phyloP scores from a whole-genome alignment of 208 protist species.

The Porcisia hertigi region DNA sequence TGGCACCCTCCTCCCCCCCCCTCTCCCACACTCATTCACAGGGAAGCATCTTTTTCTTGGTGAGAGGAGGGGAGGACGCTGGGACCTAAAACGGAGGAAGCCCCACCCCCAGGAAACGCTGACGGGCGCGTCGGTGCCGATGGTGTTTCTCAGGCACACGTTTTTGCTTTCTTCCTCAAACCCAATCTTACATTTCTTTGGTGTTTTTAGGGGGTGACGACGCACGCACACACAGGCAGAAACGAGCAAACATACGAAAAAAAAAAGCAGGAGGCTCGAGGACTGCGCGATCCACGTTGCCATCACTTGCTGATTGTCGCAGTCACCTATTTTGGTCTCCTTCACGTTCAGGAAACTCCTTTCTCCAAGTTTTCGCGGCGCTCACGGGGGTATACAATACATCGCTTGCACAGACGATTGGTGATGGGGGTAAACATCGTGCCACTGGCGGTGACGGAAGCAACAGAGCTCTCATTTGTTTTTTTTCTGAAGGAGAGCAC shows the following conservation, averaged over 20 bases:
- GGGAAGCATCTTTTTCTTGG: too few species aligned
- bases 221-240: not conserved
- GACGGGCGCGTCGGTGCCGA: not conserved
- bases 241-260: not conserved
- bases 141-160: not conserved
- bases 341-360: not conserved
- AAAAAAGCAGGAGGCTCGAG: not conserved
- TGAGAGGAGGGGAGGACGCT: too few species aligned
- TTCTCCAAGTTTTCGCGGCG: not conserved
- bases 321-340: not conserved
- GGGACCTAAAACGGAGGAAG: not conserved
- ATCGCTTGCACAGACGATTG: not conserved
- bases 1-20: too few species aligned
- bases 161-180: not conserved
- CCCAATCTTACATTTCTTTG: too few species aligned
- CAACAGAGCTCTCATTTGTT: not conserved
- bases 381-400: not conserved
- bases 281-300: too few species aligned
- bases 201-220: not conserved
- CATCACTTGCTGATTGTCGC: too few species aligned
- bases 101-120: not conserved
- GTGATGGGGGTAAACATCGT: not conserved
- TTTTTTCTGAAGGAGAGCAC: not conserved
- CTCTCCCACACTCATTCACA: too few species aligned
- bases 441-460: not conserved